These are phyloP conservation scores for Kuraishia ogatae DNA, from an alignment of 805 yeast species.

Conservation along the genomic window DNA sequence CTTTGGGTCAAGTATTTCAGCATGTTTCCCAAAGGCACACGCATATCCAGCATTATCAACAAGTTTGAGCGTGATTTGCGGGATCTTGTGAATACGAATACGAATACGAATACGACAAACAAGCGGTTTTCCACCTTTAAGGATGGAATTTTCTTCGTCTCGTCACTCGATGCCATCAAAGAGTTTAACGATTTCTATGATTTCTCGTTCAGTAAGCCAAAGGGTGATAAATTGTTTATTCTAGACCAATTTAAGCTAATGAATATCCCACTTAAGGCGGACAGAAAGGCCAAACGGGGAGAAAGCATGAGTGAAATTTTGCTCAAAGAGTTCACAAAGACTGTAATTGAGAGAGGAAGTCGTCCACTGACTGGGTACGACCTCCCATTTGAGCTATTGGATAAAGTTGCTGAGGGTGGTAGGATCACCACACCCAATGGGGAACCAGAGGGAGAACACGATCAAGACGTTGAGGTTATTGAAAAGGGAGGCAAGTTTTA, in stretches of 20 bases:
- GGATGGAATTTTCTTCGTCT: constrained; percentile 17
- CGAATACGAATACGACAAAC: neutral
- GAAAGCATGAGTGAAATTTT: neutral
- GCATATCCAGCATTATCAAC: constrained; percentile 35
- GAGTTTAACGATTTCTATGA: constrained; percentile 17
- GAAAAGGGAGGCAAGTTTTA: neutral
- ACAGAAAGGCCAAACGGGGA: neutral
- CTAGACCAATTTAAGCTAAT: constrained; percentile 26
- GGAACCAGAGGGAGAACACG: constrained; percentile 25
- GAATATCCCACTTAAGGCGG: constrained; percentile 23
- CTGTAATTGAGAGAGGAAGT: constrained; percentile 25
- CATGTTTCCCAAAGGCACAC: constrained; percentile 43
- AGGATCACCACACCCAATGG: neutral
- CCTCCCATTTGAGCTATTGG: neutral
- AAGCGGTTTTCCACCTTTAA: constrained; percentile 2
- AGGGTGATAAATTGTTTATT: constrained; percentile 15
- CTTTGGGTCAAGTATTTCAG: constrained; percentile 62
- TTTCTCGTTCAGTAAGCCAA: neutral
- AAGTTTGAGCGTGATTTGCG: constrained; percentile 35
- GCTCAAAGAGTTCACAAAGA: constrained; percentile 14
- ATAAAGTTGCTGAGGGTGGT: neutral
- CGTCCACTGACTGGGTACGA: neutral
- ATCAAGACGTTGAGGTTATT: neutral
- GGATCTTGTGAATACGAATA: constrained; percentile 5
- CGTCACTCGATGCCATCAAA: constrained; percentile 17